Evolutionary conservation across 2,329 filamentous ascomycete species (phyloP).

Genomic region (Talaromyces amestolkiae): DNA sequence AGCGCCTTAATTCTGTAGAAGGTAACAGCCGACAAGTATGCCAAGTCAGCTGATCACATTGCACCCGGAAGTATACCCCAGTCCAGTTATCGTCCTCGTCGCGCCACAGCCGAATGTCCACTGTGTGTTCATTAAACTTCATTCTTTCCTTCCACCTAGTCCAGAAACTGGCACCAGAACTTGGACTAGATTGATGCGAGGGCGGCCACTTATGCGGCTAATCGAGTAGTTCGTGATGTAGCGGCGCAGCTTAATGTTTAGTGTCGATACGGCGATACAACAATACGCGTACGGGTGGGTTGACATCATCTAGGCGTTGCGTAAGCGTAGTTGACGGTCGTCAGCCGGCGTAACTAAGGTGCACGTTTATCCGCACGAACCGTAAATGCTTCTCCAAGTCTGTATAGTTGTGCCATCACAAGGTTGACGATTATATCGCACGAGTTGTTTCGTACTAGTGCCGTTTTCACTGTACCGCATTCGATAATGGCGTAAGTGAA

Average conservation of each 20-base stretch:
- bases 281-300: conserved; percentile 2
- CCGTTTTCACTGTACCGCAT: not conserved
- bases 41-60: not conserved
- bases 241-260: conserved; percentile 20
- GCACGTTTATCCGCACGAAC: not conserved
- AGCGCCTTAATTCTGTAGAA: not conserved
- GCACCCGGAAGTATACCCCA: not conserved
- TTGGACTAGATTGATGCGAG: not conserved
- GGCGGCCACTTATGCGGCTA: conserved; percentile 19
- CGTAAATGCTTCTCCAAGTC: no score
- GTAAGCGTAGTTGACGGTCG: not conserved
- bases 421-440: no score
- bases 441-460: not conserved
- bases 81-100: not conserved
- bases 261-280: conserved; percentile 13
- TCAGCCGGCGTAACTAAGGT: not conserved
- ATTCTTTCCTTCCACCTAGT: conserved; percentile 6
- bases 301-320: not conserved
- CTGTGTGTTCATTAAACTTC: not conserved
- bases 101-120: not conserved
- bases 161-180: not conserved
- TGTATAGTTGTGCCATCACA: no score
- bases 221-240: conserved; percentile 15
- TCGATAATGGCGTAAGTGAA: not conserved
- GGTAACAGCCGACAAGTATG: not conserved